Percentiles rank a stretch among this genome's conserved stretches.
phyloP scores from a whole-genome alignment of 2,329 filamentous ascomycete genomes.

The Aspergillus viridinutans region DNA sequence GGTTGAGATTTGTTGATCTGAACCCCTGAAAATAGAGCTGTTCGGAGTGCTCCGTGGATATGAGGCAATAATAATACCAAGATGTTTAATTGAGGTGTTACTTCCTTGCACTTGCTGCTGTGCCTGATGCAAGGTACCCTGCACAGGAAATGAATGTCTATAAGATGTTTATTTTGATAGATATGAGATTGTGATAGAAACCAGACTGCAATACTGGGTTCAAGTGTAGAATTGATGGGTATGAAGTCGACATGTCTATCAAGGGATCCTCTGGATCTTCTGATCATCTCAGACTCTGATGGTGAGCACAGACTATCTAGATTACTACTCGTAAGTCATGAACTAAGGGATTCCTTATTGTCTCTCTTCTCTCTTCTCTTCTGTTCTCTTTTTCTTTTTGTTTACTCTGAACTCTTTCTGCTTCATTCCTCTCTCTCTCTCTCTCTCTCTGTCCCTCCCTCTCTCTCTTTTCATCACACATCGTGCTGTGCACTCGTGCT shows the following conservation, averaged over 20 bases:
- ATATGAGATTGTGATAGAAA: too few species aligned
- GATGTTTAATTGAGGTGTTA: too few species aligned
- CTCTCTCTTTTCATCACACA: not conserved
- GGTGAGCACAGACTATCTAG: not conserved
- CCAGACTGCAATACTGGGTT: not conserved
- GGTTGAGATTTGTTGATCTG: too few species aligned
- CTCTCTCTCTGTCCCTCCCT: not conserved
- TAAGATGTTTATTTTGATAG: not conserved
- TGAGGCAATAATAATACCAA: too few species aligned
- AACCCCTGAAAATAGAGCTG: too few species aligned
- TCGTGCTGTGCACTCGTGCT: not conserved
- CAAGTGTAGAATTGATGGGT: not conserved
- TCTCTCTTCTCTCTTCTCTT: constrained; percentile 1
- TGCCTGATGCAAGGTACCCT: not conserved
- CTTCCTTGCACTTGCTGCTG: not conserved
- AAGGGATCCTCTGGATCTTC: not conserved
- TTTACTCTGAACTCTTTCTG: not conserved
- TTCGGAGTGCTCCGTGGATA: too few species aligned
- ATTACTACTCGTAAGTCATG: too few species aligned
- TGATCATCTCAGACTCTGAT: not conserved
- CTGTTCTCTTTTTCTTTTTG: not conserved
- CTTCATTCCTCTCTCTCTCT: constrained; percentile 3
- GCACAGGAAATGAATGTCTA: not conserved
- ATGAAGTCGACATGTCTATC: not conserved
- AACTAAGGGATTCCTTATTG: not conserved